phyloP scores from a whole-genome alignment of 2,329 filamentous ascomycete genomes.

The Chrysosporium keratinophilum region DNA sequence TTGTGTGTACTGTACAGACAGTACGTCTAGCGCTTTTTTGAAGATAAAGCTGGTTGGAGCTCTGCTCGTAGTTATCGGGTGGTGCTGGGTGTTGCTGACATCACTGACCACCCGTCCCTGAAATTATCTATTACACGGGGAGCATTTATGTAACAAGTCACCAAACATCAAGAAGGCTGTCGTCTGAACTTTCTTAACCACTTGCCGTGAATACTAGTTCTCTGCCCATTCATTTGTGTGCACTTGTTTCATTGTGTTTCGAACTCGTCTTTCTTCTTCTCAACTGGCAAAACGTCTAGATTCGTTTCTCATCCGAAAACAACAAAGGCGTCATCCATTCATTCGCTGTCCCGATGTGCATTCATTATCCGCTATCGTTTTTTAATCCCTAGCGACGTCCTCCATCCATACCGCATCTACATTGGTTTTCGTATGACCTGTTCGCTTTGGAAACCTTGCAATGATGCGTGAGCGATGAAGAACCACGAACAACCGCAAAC shows the following conservation, averaged over 20 bases:
- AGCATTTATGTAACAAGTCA: not conserved
- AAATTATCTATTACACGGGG: too few species aligned
- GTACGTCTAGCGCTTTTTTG: too few species aligned
- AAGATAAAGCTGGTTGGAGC: too few species aligned
- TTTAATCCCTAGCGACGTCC: not conserved
- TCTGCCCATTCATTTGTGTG: too few species aligned
- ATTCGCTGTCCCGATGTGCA: not conserved
- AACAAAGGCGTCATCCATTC: too few species aligned
- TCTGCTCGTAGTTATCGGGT: too few species aligned
- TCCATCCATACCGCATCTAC: not conserved
- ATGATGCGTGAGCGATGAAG: slow-evolving; percentile 24
- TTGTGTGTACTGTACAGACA: too few species aligned
- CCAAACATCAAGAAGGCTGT: not conserved
- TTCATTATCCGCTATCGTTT: not conserved
- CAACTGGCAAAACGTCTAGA: too few species aligned
- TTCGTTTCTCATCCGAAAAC: too few species aligned
- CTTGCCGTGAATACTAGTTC: not conserved
- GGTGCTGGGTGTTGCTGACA: not conserved
- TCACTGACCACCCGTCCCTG: not conserved
- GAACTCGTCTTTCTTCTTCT: too few species aligned
- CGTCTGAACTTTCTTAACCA: not conserved
- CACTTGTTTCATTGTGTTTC: too few species aligned
- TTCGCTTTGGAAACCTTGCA: not conserved
- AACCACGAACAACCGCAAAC: slow-evolving; percentile 2
- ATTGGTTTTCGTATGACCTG: not conserved